phyloP scores from a whole-genome alignment of 75 land plant species.

The Ceratopteris richardii region DNA sequence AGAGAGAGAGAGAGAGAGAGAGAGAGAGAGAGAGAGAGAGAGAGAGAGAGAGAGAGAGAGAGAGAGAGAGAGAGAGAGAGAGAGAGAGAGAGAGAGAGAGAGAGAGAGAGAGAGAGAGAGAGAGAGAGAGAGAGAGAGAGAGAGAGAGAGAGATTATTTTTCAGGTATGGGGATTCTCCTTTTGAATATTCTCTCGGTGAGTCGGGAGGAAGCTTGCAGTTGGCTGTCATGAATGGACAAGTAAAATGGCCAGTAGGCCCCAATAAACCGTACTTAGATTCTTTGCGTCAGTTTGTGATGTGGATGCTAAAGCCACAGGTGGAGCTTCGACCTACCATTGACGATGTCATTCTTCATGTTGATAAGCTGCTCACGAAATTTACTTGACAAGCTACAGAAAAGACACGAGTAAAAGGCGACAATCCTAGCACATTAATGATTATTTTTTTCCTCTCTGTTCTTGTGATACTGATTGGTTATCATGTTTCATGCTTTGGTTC shows the following conservation, averaged over 20 bases:
- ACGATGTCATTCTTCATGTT: conserved; percentile 77
- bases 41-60: no score
- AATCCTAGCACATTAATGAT: no score
- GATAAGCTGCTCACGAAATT: conserved; percentile 72
- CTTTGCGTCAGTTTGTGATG: conserved; percentile 71
- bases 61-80: no score
- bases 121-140: background rate
- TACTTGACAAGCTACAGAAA: conserved; percentile 8
- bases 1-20: no score
- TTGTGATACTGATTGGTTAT: no score
- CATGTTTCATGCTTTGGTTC: no score
- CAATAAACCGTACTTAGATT: conserved; percentile 70
- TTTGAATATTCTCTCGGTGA: conserved; percentile 91
- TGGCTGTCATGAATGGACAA: conserved; percentile 80
- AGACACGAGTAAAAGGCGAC: no score
- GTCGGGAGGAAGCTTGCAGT: conserved; percentile 86
- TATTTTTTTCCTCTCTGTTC: no score
- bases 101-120: no score
- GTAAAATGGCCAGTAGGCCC: conserved; percentile 91
- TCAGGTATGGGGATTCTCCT: conserved; percentile 92
- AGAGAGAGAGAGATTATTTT: background rate
- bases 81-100: no score
- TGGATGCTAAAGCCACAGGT: conserved; percentile 94
- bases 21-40: no score
- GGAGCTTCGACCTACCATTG: conserved; percentile 70